phyloP scores from a whole-genome alignment of 1,284 basidiomycete genomes.

The Amylostereum areolatum region DNA sequence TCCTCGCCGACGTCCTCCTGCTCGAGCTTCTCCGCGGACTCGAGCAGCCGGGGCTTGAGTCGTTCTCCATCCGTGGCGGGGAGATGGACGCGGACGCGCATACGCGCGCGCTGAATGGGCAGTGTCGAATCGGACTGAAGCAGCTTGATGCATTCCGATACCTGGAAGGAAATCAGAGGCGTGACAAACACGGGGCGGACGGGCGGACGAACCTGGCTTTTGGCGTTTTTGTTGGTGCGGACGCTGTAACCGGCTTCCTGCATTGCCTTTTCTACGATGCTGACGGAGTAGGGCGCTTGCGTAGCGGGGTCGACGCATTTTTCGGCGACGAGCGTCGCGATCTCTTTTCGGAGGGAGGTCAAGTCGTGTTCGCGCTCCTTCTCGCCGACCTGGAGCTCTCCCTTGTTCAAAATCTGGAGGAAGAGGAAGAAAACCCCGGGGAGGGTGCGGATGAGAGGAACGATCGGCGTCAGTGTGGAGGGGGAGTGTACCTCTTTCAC shows the following conservation, averaged over 20 bases:
- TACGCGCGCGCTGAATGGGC: conserved; percentile 87
- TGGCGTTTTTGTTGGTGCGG: conserved; percentile 84
- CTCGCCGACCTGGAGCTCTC: conserved; percentile 95
- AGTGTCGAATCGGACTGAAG: conserved; percentile 78
- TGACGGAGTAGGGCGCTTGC: conserved; percentile 86
- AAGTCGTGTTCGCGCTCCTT: conserved; percentile 94
- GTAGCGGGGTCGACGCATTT: conserved; percentile 94
- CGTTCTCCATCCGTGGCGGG: conserved; percentile 69
- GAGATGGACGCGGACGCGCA: conserved; percentile 86
- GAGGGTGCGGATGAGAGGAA: neutral
- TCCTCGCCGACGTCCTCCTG: conserved; percentile 74
- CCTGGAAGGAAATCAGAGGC: conserved; percentile 38
- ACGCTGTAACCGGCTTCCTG: conserved; percentile 90
- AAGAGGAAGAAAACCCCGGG: neutral
- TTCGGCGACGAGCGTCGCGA: conserved; percentile 90
- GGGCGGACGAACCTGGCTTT: conserved; percentile 65
- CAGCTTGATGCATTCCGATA: conserved; percentile 86
- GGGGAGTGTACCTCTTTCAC: conserved; percentile 69
- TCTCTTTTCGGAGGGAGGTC: conserved; percentile 80
- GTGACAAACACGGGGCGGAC: neutral
- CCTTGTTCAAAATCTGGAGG: conserved; percentile 84
- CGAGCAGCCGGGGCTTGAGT: conserved; percentile 69
- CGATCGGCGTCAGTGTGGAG: neutral
- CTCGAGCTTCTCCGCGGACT: conserved; percentile 80
- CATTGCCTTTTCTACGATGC: conserved; percentile 99